Conservation (phyloP, 371 early-diverging fungal genomes). For the Lichtheimia hyalospora region DNA sequence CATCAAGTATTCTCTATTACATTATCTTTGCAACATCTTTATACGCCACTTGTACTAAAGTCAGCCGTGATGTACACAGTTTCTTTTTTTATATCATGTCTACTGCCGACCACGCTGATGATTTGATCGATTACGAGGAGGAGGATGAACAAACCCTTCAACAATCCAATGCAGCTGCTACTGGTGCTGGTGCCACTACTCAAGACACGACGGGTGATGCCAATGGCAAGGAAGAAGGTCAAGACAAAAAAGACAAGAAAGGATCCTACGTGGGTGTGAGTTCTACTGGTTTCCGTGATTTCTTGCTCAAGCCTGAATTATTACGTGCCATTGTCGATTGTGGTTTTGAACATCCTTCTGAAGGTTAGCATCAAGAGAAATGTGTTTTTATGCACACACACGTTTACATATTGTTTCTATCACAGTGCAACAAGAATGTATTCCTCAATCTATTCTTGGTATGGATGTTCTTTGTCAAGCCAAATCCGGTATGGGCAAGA, state of each 20-base stretch:
- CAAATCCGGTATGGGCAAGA: constrained; percentile 99
- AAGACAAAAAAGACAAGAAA: constrained; percentile 83
- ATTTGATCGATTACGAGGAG: constrained; percentile 96
- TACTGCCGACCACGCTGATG: constrained; percentile 78
- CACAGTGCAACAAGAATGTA: constrained; percentile 97
- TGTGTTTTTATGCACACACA: too few species aligned
- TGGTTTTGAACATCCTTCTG: constrained; percentile 99
- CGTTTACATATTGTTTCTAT: not conserved
- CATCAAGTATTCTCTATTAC: too few species aligned
- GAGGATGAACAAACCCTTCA: constrained; percentile 70
- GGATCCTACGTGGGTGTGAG: constrained; percentile 97
- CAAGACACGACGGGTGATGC: constrained; percentile 5
- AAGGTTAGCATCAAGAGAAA: constrained; percentile 65
- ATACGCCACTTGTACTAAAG: too few species aligned
- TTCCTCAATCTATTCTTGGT: constrained; percentile 96
- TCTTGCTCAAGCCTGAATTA: constrained; percentile 95
- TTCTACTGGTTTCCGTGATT: constrained; percentile 98
- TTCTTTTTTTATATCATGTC: constrained; percentile 26
- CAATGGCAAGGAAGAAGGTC: constrained; percentile 39
- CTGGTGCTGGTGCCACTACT: constrained; percentile 7
- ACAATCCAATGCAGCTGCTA: constrained; percentile 36
- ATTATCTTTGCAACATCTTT: too few species aligned
- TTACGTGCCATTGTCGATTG: constrained; percentile 94
- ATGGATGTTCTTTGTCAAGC: constrained; percentile 98
- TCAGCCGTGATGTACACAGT: too few species aligned